Percentiles rank a stretch among this genome's conserved stretches.
Evolutionary conservation across 1,139 yeast species (phyloP).

Genomic region (Eremothecium sinecaudum): DNA sequence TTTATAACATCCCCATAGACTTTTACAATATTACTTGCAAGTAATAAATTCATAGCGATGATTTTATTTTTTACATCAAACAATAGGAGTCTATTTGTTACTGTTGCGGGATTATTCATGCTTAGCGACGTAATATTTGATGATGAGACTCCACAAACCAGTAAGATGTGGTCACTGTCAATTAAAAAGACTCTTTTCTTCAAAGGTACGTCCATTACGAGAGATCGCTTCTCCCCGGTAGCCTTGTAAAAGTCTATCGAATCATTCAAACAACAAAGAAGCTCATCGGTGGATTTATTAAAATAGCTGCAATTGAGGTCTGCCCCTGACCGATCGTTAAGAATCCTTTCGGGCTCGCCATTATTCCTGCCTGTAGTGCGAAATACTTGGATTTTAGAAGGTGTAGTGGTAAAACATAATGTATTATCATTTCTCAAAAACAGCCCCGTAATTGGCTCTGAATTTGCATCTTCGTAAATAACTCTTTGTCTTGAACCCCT

Average conservation of each 20-base stretch:
- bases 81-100: constrained; percentile 44
- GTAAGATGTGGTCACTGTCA: constrained; percentile 37
- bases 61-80: constrained; percentile 63
- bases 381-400: constrained; percentile 62
- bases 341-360: constrained; percentile 52
- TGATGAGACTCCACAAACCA: constrained; percentile 27
- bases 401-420: constrained; percentile 29
- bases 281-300: constrained; percentile 19
- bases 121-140: constrained; percentile 25
- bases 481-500: constrained; percentile 82
- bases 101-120: constrained; percentile 29
- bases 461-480: constrained; percentile 48
- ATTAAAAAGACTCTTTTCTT: constrained; percentile 40
- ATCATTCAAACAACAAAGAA: constrained; percentile 29
- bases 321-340: constrained; percentile 60
- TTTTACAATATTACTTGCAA: constrained; percentile 53
- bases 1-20: constrained; percentile 41
- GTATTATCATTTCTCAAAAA: constrained; percentile 22
- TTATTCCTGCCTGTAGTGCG: constrained; percentile 71
- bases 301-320: constrained; percentile 58
- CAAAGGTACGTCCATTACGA: constrained; percentile 49
- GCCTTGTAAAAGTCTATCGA: constrained; percentile 32
- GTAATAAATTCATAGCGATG: constrained; percentile 58
- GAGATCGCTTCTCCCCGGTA: constrained; percentile 46
- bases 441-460: constrained; percentile 76